Evolutionary conservation across 2,329 filamentous ascomycete species (phyloP).

Genomic region (Xylariaceae sp.): DNA sequence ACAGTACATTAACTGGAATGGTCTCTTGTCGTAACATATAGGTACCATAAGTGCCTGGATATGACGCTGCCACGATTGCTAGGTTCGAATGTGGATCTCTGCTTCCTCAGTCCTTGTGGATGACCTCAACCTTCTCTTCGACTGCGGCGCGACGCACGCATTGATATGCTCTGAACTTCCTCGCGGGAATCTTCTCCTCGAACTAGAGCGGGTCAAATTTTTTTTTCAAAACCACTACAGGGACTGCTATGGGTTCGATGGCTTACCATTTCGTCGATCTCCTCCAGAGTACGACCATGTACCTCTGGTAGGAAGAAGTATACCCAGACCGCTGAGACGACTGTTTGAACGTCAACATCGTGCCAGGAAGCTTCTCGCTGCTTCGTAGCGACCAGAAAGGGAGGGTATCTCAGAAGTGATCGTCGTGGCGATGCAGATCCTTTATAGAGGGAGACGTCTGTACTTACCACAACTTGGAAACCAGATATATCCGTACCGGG

Average conservation of each 20-base stretch:
- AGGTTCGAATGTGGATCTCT: too few species aligned
- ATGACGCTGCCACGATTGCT: too few species aligned
- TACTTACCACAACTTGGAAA: slow-evolving; percentile 27
- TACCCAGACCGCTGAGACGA: slow-evolving; percentile 26
- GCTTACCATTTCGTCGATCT: slow-evolving; percentile 43
- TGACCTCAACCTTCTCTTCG: slow-evolving; percentile 9
- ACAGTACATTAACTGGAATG: too few species aligned
- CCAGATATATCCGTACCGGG: slow-evolving; percentile 50
- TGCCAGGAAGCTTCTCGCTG: too few species aligned
- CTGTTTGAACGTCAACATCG: too few species aligned
- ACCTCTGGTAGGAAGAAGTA: slow-evolving; percentile 43
- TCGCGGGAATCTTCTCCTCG: slow-evolving; percentile 16
- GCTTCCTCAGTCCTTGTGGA: neutral
- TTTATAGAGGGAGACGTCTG: too few species aligned
- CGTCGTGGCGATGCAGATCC: too few species aligned
- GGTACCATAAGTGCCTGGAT: too few species aligned
- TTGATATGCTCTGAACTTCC: slow-evolving; percentile 17
- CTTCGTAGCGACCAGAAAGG: too few species aligned
- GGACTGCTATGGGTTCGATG: neutral
- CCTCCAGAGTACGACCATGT: slow-evolving; percentile 42
- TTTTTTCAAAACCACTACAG: neutral
- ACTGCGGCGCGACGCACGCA: slow-evolving; percentile 12
- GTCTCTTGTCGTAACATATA: too few species aligned
- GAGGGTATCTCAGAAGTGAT: too few species aligned
- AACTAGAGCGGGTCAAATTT: slow-evolving; percentile 9